Conservation (phyloP, 2,329 filamentous ascomycete genomes). For the Pseudopithomyces chartarum region DNA sequence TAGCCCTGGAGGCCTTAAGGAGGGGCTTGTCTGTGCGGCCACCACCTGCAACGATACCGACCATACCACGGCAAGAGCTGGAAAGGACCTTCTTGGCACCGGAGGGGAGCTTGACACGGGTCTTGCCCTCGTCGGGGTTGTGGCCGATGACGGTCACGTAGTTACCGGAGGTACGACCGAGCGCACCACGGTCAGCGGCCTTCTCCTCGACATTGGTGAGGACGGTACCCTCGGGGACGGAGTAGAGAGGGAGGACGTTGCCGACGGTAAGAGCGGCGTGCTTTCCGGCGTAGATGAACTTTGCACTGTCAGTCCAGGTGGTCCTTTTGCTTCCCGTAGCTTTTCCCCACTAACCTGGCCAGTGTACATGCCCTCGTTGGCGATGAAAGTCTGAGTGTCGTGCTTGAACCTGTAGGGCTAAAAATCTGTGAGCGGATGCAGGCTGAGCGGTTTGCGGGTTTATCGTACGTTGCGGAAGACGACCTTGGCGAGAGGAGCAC, state of each 20-base stretch:
- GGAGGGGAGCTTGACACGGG: conserved; percentile 97
- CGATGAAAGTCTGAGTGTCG: conserved; percentile 98
- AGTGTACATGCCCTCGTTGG: conserved; percentile 99
- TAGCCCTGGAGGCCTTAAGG: conserved; percentile 98
- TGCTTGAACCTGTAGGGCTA: conserved; percentile 95
- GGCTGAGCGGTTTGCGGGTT: conserved; percentile 6
- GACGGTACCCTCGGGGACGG: conserved; percentile 98
- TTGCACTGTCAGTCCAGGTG: conserved; percentile 24
- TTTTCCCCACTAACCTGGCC: conserved; percentile 67
- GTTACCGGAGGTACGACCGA: conserved; percentile 98
- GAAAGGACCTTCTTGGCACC: conserved; percentile 99
- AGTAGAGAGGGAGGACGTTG: conserved; percentile 93
- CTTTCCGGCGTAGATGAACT: conserved; percentile 99
- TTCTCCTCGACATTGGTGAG: conserved; percentile 99
- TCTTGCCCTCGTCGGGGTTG: conserved; percentile 82
- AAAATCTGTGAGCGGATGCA: conserved; percentile 22
- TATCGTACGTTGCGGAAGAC: conserved; percentile 77
- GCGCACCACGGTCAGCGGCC: conserved; percentile 91
- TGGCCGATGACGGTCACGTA: conserved; percentile 76
- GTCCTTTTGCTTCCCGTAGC: neutral
- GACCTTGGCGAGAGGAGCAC: conserved; percentile 89
- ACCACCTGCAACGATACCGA: conserved; percentile 98
- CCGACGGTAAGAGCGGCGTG: conserved; percentile 95
- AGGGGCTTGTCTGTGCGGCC: conserved; percentile 99
- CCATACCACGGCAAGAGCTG: conserved; percentile 94